Percentiles rank a stretch among this genome's conserved stretches.
Conservation (phyloP, 225 moss, liverwort and hornwort genomes). For the Straminergon stramineum region DNA sequence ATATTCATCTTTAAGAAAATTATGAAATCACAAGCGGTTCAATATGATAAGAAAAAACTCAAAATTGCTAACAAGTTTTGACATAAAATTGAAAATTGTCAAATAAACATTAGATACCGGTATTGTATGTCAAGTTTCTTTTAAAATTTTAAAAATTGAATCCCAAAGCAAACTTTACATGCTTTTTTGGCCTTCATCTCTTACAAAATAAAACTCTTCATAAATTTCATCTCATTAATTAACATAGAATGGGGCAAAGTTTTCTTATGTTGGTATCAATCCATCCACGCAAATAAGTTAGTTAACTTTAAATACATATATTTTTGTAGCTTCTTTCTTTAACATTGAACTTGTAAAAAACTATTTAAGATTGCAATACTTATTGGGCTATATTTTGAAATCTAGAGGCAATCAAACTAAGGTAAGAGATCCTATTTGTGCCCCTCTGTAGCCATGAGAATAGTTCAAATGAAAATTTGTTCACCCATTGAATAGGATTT, state of each 20-base stretch:
- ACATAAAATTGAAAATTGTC: background rate
- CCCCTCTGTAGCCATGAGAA: background rate
- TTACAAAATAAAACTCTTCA: background rate
- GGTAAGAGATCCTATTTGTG: background rate
- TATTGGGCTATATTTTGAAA: background rate
- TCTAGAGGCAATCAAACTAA: background rate
- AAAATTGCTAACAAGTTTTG: background rate
- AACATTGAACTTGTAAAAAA: background rate
- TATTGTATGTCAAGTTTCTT: background rate
- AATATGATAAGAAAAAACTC: background rate
- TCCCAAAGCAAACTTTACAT: background rate
- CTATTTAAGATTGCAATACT: background rate
- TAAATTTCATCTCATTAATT: background rate
- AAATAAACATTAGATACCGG: background rate
- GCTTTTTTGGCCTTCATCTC: background rate
- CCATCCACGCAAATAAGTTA: background rate
- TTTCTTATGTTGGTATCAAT: background rate
- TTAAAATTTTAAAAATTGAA: background rate
- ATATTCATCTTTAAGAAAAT: background rate
- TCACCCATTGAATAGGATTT: background rate
- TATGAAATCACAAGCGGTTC: accelerated
- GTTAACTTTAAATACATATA: background rate
- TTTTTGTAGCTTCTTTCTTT: background rate
- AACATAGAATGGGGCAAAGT: background rate
- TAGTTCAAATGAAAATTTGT: background rate